These are phyloP conservation scores for Biscutella laevigata DNA, from an alignment of 441 rosid genomes.

Conservation along the genomic window DNA sequence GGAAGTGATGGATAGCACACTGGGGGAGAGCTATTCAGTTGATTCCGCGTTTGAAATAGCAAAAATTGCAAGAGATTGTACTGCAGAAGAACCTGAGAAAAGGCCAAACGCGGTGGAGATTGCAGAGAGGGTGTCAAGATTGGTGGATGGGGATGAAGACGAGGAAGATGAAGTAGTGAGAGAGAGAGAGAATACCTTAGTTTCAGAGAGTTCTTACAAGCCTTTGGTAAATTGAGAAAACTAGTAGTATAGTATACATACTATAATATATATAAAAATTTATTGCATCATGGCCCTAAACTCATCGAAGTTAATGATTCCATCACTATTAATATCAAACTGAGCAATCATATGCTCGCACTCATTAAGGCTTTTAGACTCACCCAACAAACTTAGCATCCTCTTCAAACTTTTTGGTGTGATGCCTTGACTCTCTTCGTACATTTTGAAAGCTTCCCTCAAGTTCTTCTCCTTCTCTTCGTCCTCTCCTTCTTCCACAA, in stretches of 20 bases:
- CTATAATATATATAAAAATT: too few species aligned
- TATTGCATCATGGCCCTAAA: conserved; percentile 53
- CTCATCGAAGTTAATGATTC: conserved; percentile 69
- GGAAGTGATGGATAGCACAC: conserved; percentile 67
- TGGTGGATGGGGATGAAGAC: conserved; percentile 42
- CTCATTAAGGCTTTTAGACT: conserved; percentile 35
- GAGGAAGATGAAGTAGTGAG: conserved; percentile 20
- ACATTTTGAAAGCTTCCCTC: conserved; percentile 58
- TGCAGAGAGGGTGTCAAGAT: conserved; percentile 53
- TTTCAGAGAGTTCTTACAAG: conserved; percentile 64
- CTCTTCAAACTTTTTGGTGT: conserved; percentile 53
- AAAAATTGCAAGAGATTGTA: conserved; percentile 59
- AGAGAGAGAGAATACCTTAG: conserved; percentile 32
- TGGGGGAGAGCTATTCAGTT: conserved; percentile 66
- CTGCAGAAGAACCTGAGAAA: conserved; percentile 44
- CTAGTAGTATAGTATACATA: too few species aligned
- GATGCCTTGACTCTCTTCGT: conserved; percentile 52
- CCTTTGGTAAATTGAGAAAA: conserved; percentile 37
- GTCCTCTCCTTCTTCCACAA: conserved; percentile 48
- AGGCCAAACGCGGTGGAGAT: conserved; percentile 73
- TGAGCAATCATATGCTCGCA: conserved; percentile 50
- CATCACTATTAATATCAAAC: conserved; percentile 67
- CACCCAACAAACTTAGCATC: conserved; percentile 58
- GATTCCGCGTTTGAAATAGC: conserved; percentile 61
- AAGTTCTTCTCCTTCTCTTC: conserved; percentile 53